phyloP scores from a whole-genome alignment of 495 filamentous ascomycete species.

The Poronia punctata region DNA sequence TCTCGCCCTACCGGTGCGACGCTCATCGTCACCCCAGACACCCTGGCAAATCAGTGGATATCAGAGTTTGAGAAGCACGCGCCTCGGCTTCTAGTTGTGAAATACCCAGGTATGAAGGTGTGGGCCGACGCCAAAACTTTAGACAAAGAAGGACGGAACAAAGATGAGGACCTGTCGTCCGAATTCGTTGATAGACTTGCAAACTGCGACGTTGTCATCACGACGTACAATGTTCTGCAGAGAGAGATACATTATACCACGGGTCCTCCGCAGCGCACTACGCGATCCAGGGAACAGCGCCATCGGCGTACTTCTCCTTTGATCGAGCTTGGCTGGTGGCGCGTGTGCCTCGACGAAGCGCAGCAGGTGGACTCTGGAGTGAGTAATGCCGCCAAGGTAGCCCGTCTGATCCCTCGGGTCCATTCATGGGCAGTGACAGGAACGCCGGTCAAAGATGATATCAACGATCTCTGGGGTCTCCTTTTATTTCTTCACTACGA shows the following conservation, averaged over 20 bases:
- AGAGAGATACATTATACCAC: constrained; percentile 70
- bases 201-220: constrained; percentile 73
- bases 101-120: constrained; percentile 43
- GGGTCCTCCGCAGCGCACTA: constrained; percentile 54
- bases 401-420: constrained; percentile 68
- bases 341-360: constrained; percentile 88
- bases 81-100: constrained; percentile 29
- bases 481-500: constrained; percentile 73
- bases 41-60: constrained; percentile 82
- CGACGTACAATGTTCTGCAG: constrained; percentile 74
- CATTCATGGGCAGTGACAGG: constrained; percentile 94
- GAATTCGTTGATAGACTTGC: constrained; percentile 44
- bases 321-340: constrained; percentile 79
- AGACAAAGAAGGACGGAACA: background rate
- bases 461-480: constrained; percentile 65
- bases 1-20: constrained; percentile 56
- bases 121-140: constrained; percentile 15
- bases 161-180: background rate
- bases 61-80: constrained; percentile 66
- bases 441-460: constrained; percentile 75
- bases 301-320: constrained; percentile 66
- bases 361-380: constrained; percentile 91
- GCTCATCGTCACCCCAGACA: constrained; percentile 77
- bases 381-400: constrained; percentile 73
- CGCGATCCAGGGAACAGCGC: constrained; percentile 62